Conservation (phyloP, 2,329 filamentous ascomycete genomes). For the Neonectria sp. region DNA sequence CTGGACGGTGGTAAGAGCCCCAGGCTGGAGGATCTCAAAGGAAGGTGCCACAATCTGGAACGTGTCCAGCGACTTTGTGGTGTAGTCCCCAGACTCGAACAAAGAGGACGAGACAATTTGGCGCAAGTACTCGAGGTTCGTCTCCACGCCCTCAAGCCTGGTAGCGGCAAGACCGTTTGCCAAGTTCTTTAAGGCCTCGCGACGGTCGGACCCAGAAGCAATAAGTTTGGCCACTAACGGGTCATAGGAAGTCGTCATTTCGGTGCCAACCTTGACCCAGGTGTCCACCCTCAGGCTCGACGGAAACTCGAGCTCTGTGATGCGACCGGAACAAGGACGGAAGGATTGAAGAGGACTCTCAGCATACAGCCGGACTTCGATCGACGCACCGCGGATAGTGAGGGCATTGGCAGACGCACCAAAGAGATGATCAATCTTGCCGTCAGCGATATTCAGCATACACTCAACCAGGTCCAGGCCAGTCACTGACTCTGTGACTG, state of each 20-base stretch:
- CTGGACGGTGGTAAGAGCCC: slow-evolving; percentile 56
- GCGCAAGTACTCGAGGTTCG: slow-evolving; percentile 53
- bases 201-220: slow-evolving; percentile 71
- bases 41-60: slow-evolving; percentile 48
- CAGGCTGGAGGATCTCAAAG: slow-evolving; percentile 56
- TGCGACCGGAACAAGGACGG: slow-evolving; percentile 70
- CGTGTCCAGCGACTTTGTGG: slow-evolving; percentile 53
- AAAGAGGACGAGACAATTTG: slow-evolving; percentile 48
- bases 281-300: slow-evolving; percentile 71
- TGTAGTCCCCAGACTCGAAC: slow-evolving; percentile 49
- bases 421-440: slow-evolving; percentile 36
- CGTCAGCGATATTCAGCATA: slow-evolving; percentile 55
- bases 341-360: slow-evolving; percentile 72
- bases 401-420: neutral
- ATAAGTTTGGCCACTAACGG: slow-evolving; percentile 85
- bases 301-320: slow-evolving; percentile 72
- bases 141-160: slow-evolving; percentile 50
- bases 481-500: slow-evolving; percentile 80
- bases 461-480: slow-evolving; percentile 79
- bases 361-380: slow-evolving; percentile 59
- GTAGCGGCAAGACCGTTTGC: slow-evolving; percentile 70
- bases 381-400: slow-evolving; percentile 48
- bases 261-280: slow-evolving; percentile 77
- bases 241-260: slow-evolving; percentile 82
- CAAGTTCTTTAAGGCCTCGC: slow-evolving; percentile 75